Base-by-base conservation (phyloP, 495 filamentous ascomycete genomes). In the Penicillium subrubescens region DNA sequence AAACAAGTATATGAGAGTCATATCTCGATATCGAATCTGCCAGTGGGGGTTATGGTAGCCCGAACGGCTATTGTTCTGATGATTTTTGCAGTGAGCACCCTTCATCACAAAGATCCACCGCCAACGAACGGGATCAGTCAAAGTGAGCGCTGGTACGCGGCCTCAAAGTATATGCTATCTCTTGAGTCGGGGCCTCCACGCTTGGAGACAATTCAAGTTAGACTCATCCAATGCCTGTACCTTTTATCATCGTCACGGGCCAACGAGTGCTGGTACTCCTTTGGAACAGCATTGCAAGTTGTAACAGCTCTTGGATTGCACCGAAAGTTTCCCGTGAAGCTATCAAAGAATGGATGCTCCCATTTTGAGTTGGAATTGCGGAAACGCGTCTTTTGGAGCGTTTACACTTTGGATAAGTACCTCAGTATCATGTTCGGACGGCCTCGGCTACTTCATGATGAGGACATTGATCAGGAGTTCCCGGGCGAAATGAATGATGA, bases 311-410 rank as follows among this genome's bases (percentile, higher is more conserved):
- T 83, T 19, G 81, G 81, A 5, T 41, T 83, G 17, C 81, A 83
- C 64, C 69, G 81, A 21, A 79, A 71, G 63, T 71, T 58, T 54
- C 67, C 73, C 0, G 69, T 71, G 12, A 81, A 78, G 48, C 43
- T 67, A 1, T 69, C 69, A 8, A 77, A 73, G 44, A 75, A 69
- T 5, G 72, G 72, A 23, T 71, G 64, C 25, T 71, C 74, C 5
- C 78, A 75, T 58, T 59, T 81, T 23, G 78, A 82, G 57, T 61
- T 77, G 53, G 78, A 82, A 37, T 63, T 81, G 1, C 77, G 78
- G 8, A 87, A 84, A 60, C 82, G 86, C 5, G 81, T 83, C 6
- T 86, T 88, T 29, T 88, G 85, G 85, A 81, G 82, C 39, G 81
- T 78, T 2, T 86, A 84, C 64, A 80, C 81, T 29, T 64, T 88